phyloP scores from a whole-genome alignment of 495 filamentous ascomycete species.

The Aspergillus sparsus region DNA sequence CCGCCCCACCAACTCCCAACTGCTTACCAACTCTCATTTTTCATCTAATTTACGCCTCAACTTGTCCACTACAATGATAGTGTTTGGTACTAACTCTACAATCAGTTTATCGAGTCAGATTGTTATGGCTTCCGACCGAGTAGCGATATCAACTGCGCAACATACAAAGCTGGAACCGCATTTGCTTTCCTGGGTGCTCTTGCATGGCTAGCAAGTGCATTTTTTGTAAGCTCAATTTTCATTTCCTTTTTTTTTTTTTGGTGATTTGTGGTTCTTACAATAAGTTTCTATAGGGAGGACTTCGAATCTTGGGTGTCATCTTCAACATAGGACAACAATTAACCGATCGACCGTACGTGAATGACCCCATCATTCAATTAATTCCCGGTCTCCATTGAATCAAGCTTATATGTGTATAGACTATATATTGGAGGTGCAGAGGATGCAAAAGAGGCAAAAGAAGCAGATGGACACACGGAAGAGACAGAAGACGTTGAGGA shows the following conservation, averaged over 20 bases:
- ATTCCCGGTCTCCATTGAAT: background rate
- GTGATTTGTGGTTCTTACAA: background rate
- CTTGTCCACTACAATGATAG: too few species aligned
- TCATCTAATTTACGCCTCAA: background rate
- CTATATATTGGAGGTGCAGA: background rate
- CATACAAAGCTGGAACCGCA: conserved; percentile 9
- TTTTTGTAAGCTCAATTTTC: background rate
- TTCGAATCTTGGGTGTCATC: conserved; percentile 7
- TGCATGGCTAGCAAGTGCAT: conserved; percentile 7
- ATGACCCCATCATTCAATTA: too few species aligned
- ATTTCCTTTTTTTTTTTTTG: background rate
- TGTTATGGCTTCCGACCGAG: conserved; percentile 6
- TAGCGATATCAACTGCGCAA: conserved; percentile 1
- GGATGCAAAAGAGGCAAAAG: background rate
- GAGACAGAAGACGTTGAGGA: background rate
- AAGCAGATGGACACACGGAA: background rate
- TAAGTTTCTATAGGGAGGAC: background rate
- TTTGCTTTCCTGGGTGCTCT: conserved; percentile 7
- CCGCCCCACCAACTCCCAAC: too few species aligned
- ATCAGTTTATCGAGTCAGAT: conserved; percentile 3
- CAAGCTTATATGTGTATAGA: background rate
- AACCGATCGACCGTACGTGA: background rate
- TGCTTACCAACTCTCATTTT: too few species aligned
- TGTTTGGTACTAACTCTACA: background rate
- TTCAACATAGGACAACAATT: background rate